Evolutionary conservation across 2,329 filamentous ascomycete species (phyloP), one percentile per base, ranked within the genome.

Genomic region (Alternaria infectoria): DNA sequence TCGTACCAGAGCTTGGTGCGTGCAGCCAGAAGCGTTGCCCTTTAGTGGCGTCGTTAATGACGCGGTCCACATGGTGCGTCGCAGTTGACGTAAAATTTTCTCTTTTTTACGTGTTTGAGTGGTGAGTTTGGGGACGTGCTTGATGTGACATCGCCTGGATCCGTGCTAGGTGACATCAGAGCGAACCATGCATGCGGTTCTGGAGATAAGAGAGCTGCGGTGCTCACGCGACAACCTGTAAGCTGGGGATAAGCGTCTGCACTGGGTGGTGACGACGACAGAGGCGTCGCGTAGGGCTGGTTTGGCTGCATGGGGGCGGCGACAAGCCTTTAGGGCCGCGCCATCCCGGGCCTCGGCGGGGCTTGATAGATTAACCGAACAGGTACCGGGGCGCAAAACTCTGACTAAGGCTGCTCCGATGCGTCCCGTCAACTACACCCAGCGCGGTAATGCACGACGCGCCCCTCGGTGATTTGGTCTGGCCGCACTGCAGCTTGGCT

Each of bases 51-150:
- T 44, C 50, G 56, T 44, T 28, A 52, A 68, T 62, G 58, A 65
- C 25, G 64, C 64, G 71, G 57, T 72, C 74, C 74, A 77, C 74
- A 71, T 76, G 61, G 74, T 61, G 67, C 56, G 57, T 47, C 28
- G 61, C 56, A 56, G 61, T 74, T 75, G 69, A 75, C 73, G 71
- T 74, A 76, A 74, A 74, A 74, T 69, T 74, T 75, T 76, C 72
- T 70, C 69, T 65, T 69, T 63, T 63, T 59, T 60, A 56, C 55
- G 57, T 55, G 61, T 60, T 47, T 44, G 26, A 57, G 58, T 61
- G 50, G 51, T 64, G 57, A 68, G 10, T 26, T 46, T 36, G 52
- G 71, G 71, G 66, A 70, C 71, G 70, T 74, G 70, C 70, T 54
- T 52, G 43, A 43, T 17, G 60, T 67, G 62, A 64, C 66, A 62